Percentiles rank a stretch among this genome's conserved stretches.
phyloP scores from a whole-genome alignment of 1,284 basidiomycete species.

The Pascua sp. region DNA sequence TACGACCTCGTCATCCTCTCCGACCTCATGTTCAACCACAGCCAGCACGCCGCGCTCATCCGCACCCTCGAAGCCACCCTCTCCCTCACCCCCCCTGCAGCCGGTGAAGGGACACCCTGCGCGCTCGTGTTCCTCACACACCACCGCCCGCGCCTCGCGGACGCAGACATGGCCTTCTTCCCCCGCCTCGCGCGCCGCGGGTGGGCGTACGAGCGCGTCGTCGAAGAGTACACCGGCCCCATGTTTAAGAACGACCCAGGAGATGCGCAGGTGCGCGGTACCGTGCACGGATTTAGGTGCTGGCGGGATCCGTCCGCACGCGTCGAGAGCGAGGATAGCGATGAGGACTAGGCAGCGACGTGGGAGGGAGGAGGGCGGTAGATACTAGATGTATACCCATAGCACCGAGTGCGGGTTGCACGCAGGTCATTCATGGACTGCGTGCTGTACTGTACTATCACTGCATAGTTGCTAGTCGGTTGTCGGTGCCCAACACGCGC shows the following conservation, averaged over 20 bases:
- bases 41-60: constrained; percentile 76
- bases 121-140: constrained; percentile 90
- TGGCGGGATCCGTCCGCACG: constrained; percentile 32
- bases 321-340: constrained; percentile 21
- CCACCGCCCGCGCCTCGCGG: constrained; percentile 78
- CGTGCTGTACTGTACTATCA: no score
- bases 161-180: constrained; percentile 84
- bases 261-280: constrained; percentile 55
- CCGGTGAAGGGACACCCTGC: constrained; percentile 49
- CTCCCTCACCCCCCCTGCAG: constrained; percentile 33
- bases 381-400: no score
- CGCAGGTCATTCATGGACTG: no score
- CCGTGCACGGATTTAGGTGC: constrained; percentile 60
- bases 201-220: constrained; percentile 76
- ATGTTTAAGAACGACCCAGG: constrained; percentile 87
- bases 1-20: constrained; percentile 86
- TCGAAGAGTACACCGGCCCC: constrained; percentile 65
- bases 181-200: constrained; percentile 45
- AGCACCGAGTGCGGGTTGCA: no score
- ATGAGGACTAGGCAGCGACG: neutral
- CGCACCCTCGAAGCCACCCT: constrained; percentile 63
- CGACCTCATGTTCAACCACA: constrained; percentile 62
- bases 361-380: neutral
- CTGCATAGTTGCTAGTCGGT: no score
- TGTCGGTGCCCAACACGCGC: no score